Evolutionary conservation across 768 basidiomycete genomes (phyloP).

Genomic region (Amanita thiersii): DNA sequence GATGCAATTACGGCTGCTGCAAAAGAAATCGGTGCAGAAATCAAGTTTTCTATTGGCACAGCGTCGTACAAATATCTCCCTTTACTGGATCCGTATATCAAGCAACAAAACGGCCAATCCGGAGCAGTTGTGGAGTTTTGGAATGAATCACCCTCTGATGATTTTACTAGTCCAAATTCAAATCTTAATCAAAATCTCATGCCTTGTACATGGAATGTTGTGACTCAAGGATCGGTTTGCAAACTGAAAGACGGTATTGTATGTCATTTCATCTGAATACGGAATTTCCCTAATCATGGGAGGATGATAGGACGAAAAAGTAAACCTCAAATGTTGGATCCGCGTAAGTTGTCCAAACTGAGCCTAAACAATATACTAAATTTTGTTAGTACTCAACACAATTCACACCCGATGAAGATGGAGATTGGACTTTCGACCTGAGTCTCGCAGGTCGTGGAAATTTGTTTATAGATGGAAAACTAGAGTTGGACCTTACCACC

Average conservation of each 20-base stretch:
- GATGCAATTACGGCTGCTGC: constrained; percentile 42
- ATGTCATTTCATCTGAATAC: constrained; percentile 11
- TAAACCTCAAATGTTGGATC: constrained; percentile 33
- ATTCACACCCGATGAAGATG: constrained; percentile 43
- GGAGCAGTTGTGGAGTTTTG: constrained; percentile 37
- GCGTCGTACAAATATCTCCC: constrained; percentile 42
- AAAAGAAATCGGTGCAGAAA: constrained; percentile 33
- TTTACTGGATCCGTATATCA: constrained; percentile 38
- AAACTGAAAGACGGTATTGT: constrained; percentile 36
- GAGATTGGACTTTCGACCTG: constrained; percentile 43
- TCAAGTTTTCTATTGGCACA: constrained; percentile 37
- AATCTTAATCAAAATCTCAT: constrained; percentile 18
- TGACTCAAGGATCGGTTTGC: constrained; percentile 25
- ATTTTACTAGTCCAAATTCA: constrained; percentile 22
- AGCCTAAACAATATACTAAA: not conserved
- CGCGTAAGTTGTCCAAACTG: constrained; percentile 22
- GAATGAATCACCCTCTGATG: constrained; percentile 33
- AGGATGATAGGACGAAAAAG: constrained; percentile 26
- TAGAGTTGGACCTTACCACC: constrained; percentile 37
- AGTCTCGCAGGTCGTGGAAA: constrained; percentile 35
- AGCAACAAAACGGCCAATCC: constrained; percentile 23
- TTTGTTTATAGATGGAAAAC: constrained; percentile 42
- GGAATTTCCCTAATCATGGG: not conserved
- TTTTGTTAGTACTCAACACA: constrained; percentile 26
- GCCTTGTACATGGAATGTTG: constrained; percentile 26